Evolutionary conservation across 345 rosid genomes (phyloP).

Genomic region (Nephelium lappaceum): DNA sequence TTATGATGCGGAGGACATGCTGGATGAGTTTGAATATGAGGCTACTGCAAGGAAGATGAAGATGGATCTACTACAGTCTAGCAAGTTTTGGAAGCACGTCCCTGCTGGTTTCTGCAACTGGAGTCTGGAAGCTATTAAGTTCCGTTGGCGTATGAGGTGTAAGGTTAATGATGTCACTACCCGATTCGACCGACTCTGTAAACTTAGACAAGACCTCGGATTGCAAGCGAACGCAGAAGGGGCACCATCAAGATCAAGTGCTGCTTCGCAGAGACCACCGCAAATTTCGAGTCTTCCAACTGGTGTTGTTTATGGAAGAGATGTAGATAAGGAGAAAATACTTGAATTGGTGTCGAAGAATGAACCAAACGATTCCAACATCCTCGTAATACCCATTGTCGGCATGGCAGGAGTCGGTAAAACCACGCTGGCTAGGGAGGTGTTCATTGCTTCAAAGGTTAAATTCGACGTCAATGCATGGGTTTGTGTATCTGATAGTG

Average conservation of each 20-base stretch:
- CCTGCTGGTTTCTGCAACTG: background rate
- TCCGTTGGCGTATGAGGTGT: background rate
- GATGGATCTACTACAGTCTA: background rate
- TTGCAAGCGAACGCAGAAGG: background rate
- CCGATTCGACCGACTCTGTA: constrained; percentile 1
- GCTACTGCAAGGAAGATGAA: background rate
- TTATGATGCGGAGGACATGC: constrained; percentile 20
- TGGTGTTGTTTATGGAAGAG: background rate
- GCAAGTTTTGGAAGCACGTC: background rate
- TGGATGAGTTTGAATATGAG: constrained; percentile 5
- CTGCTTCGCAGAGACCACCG: background rate
- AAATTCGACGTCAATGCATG: background rate
- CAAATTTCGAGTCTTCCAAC: background rate
- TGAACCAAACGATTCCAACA: background rate
- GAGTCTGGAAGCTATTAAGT: background rate
- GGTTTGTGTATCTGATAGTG: constrained; percentile 8
- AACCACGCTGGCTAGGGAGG: constrained; percentile 5
- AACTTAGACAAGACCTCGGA: background rate
- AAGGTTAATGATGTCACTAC: background rate
- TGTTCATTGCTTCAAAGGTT: background rate
- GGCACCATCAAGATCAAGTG: background rate
- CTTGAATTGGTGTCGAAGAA: background rate
- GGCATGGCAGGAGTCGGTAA: constrained; percentile 6
- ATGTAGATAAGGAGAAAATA: background rate
- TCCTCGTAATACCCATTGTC: background rate